phyloP scores from a whole-genome alignment of 1,284 basidiomycete genomes.

The Baeospora myosura region DNA sequence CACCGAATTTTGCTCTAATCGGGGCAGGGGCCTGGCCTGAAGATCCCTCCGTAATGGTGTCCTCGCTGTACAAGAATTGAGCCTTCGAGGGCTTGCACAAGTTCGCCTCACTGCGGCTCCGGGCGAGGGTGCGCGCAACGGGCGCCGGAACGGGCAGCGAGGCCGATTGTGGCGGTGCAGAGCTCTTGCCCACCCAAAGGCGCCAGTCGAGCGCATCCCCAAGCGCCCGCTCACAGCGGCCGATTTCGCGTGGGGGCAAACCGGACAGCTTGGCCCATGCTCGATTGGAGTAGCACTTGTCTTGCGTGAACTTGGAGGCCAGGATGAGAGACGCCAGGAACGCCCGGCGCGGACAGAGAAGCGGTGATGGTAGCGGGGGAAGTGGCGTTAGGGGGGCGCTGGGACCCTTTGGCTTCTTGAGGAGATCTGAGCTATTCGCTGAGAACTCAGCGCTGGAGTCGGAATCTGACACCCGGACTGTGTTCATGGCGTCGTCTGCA shows the following conservation, averaged over 20 bases:
- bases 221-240: slow-evolving; percentile 73
- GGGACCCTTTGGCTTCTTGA: slow-evolving; percentile 16
- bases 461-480: slow-evolving; percentile 29
- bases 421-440: slow-evolving; percentile 4
- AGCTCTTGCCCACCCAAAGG: slow-evolving; percentile 72
- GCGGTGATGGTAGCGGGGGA: slow-evolving; percentile 61
- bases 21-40: not conserved
- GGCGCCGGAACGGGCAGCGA: slow-evolving; percentile 16
- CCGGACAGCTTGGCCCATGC: slow-evolving; percentile 88
- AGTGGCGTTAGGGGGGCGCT: slow-evolving; percentile 31
- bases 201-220: slow-evolving; percentile 77
- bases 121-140: slow-evolving; percentile 24
- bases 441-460: slow-evolving; percentile 11
- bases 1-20: not conserved
- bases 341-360: slow-evolving; percentile 80
- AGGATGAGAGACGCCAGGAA: slow-evolving; percentile 85
- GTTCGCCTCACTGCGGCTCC: slow-evolving; percentile 37
- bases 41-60: not conserved
- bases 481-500: slow-evolving; percentile 28
- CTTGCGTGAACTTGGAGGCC: slow-evolving; percentile 89
- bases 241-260: slow-evolving; percentile 69
- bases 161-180: slow-evolving; percentile 9
- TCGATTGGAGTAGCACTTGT: slow-evolving; percentile 86
- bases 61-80: not conserved
- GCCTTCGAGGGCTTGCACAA: slow-evolving; percentile 15